These are phyloP conservation scores for Fusarium verrucosum DNA, from an alignment of 2,329 filamentous ascomycete species.

Conservation along the genomic window DNA sequence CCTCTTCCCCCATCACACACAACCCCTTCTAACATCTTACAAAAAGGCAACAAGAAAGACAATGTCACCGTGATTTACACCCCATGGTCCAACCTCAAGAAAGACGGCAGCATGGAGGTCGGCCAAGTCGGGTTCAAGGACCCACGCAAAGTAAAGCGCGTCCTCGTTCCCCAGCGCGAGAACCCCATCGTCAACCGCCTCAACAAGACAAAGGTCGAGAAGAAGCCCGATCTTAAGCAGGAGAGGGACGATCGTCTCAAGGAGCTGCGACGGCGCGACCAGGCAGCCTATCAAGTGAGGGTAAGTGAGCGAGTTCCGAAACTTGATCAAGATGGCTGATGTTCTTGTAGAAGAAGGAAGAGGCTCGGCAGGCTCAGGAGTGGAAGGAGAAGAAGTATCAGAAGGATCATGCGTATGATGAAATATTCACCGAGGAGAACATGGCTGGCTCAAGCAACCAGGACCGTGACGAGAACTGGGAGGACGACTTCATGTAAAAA, in stretches of 20 bases:
- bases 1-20: too few species aligned
- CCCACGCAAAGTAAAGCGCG: slow-evolving; percentile 79
- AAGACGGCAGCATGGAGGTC: slow-evolving; percentile 93
- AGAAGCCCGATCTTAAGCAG: slow-evolving; percentile 81
- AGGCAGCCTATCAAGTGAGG: slow-evolving; percentile 67
- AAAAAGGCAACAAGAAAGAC: slow-evolving; percentile 93
- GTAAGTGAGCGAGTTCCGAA: slow-evolving; percentile 54
- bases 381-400: slow-evolving; percentile 90
- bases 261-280: slow-evolving; percentile 76
- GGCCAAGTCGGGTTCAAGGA: slow-evolving; percentile 97
- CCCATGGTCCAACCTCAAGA: slow-evolving; percentile 95
- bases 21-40: neutral
- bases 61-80: slow-evolving; percentile 98
- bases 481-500: slow-evolving; percentile 92
- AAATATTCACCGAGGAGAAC: slow-evolving; percentile 85
- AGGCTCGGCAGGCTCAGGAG: slow-evolving; percentile 77
- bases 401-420: slow-evolving; percentile 98
- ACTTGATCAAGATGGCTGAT: neutral
- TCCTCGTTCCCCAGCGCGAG: slow-evolving; percentile 81
- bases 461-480: slow-evolving; percentile 77
- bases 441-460: slow-evolving; percentile 84
- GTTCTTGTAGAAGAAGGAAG: slow-evolving; percentile 73
- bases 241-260: slow-evolving; percentile 82
- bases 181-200: slow-evolving; percentile 96
- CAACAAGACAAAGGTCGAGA: slow-evolving; percentile 94